Conservation (phyloP, 2,329 filamentous ascomycete genomes). For the Diaporthe aspalathi region DNA sequence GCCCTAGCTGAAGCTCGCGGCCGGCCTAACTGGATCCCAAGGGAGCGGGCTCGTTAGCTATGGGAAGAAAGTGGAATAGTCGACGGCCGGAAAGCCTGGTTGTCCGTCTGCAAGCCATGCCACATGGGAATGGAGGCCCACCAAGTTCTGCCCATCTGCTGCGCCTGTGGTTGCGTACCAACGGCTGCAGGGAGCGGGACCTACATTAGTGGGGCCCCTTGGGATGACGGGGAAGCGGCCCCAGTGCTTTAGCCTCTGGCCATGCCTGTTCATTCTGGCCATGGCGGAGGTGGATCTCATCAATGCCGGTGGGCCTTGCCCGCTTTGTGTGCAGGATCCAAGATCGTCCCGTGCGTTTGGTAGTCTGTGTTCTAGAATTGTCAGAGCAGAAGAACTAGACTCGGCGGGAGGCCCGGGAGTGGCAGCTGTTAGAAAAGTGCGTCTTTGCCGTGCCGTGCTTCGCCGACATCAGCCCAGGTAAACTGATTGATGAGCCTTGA, state of each 20-base stretch:
- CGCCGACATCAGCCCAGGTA: no score
- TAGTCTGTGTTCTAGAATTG: conserved; percentile 24
- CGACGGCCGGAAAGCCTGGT: not conserved
- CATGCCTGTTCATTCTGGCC: not conserved
- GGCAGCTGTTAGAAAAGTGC: conserved; percentile 14
- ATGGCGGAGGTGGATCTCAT: conserved; percentile 30
- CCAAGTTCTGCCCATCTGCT: conserved; percentile 3
- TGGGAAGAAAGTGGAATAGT: not conserved
- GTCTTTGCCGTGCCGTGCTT: not conserved
- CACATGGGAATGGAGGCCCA: conserved; percentile 9
- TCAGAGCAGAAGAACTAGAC: conserved; percentile 13
- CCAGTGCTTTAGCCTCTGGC: conserved; percentile 16
- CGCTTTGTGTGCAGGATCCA: conserved; percentile 21
- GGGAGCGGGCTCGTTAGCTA: not conserved
- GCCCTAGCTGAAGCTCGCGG: conserved; percentile 18
- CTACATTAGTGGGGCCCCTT: conserved; percentile 30
- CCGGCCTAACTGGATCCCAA: conserved; percentile 10
- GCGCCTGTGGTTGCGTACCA: not conserved
- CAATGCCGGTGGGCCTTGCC: conserved; percentile 28
- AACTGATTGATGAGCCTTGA: not conserved
- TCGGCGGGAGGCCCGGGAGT: conserved; percentile 2
- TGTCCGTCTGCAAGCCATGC: conserved; percentile 18
- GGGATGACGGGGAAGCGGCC: conserved; percentile 2
- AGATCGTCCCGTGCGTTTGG: conserved; percentile 28
- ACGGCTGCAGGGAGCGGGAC: conserved; percentile 30